Evolutionary conservation across 768 basidiomycete species (phyloP), one percentile per base, ranked within the genome.

Genomic region (Lactifluus echinatus): DNA sequence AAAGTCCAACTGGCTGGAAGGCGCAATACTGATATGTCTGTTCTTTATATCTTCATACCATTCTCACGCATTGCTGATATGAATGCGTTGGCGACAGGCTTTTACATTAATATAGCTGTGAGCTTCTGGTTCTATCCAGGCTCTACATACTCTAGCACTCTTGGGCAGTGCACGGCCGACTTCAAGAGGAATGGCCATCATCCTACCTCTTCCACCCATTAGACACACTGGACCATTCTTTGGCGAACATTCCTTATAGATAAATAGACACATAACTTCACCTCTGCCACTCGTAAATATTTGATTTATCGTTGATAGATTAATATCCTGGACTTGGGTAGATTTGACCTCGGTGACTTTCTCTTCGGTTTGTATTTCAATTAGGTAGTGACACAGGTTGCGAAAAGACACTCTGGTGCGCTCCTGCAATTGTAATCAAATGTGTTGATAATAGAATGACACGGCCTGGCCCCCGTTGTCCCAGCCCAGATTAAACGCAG

Each of bases 1-100:
- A 12, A 87, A 83, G 66, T 89, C 85, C 28, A 95, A 94, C 69
- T 96, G 93, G 84, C 75, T 96, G n/a, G 93, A 95, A 70, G 91
- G 90, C 23, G 70, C 83, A 64, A 83, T 90, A 55, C 76, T 91
- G n/a, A 80, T 90, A 55, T 82, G 84, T 79, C 61, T 47, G 74
- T 67, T 26, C 11, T 19, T 36, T 17, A 1, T 14, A 14, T 42
- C 39, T 34, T 10, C 1, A 19, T 11, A 1, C 23, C 31, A 47
- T 44, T 40, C 15, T n/a, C 6, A 40, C n/a, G n/a, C n/a, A 24
- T 29, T 8, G 12, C 69, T 39, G 21, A 59, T 3, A 46, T 37
- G 12, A 28, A 24, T 15, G 14, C 24, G 7, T 5, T 55, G 40
- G 11, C 36, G 4, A n/a, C 36, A 79, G 77, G 76, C 57, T 70